Evolutionary conservation across 2,329 filamentous ascomycete species (phyloP).

Genomic region (Aspergillus ochraceus): DNA sequence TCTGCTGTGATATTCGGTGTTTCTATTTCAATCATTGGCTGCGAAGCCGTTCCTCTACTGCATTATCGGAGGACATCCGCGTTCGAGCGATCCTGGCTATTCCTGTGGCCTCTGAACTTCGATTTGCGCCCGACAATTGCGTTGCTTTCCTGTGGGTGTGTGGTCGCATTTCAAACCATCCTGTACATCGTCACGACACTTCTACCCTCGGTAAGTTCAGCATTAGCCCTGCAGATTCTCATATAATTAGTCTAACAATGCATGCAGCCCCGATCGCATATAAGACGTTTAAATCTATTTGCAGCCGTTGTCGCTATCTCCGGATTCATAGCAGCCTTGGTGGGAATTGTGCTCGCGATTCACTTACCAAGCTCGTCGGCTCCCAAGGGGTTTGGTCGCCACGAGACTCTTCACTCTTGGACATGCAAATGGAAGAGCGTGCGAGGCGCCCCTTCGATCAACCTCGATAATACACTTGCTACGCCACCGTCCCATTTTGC

Average conservation of each 20-base stretch:
- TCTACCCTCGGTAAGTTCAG: constrained; percentile 36
- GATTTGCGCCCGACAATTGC: constrained; percentile 42
- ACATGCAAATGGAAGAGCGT: constrained; percentile 41
- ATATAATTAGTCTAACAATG: neutral
- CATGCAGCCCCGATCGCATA: constrained; percentile 36
- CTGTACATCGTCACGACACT: constrained; percentile 34
- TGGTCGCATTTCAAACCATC: constrained; percentile 34
- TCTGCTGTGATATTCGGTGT: constrained; percentile 30
- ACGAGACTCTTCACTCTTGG: constrained; percentile 43
- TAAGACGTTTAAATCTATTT: constrained; percentile 34
- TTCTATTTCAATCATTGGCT: constrained; percentile 34
- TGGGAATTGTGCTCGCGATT: constrained; percentile 33
- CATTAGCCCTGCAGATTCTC: neutral
- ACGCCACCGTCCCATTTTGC: constrained; percentile 36
- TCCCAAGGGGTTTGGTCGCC: constrained; percentile 29
- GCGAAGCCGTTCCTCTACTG: constrained; percentile 40
- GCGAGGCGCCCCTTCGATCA: constrained; percentile 11
- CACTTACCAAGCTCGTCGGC: constrained; percentile 32
- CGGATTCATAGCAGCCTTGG: constrained; percentile 38
- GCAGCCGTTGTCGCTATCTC: constrained; percentile 34
- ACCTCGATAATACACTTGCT: constrained; percentile 13
- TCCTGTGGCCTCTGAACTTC: constrained; percentile 45
- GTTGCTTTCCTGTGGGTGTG: constrained; percentile 36
- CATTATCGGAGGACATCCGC: constrained; percentile 40
- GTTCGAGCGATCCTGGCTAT: constrained; percentile 34